These are phyloP conservation scores for Cyanodermella asteris DNA, from an alignment of 2,329 filamentous ascomycete species.

Conservation along the genomic window DNA sequence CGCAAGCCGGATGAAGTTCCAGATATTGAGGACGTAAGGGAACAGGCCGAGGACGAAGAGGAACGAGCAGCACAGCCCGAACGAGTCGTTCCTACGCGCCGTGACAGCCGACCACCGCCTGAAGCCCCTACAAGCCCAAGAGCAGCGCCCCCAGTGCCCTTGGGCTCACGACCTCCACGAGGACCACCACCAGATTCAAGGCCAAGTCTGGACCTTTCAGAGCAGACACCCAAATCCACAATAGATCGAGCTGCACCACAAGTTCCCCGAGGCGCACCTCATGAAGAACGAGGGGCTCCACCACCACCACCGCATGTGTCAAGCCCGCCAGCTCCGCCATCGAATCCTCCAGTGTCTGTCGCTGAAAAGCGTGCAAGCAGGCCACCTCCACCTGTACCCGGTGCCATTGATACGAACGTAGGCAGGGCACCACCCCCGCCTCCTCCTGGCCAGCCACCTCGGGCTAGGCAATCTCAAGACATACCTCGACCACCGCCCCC, in stretches of 20 bases:
- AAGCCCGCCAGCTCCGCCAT: conserved; percentile 13
- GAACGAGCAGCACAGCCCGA: conserved; percentile 23
- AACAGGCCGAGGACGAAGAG: conserved; percentile 13
- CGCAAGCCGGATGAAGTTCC: conserved; percentile 25
- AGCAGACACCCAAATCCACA: too few species aligned
- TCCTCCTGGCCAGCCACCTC: conserved; percentile 26
- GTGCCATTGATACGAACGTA: too few species aligned
- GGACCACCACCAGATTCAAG: conserved; percentile 15
- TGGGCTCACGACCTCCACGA: conserved; percentile 18
- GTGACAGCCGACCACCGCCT: too few species aligned
- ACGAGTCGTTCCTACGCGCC: too few species aligned
- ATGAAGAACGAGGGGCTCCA: too few species aligned
- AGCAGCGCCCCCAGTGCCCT: conserved; percentile 20
- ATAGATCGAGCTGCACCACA: too few species aligned
- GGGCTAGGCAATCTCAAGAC: conserved; percentile 20
- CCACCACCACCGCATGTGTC: conserved; percentile 13
- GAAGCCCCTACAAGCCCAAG: too few species aligned
- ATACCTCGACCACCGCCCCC: conserved; percentile 26
- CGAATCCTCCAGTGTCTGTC: conserved; percentile 26
- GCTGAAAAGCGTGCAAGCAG: too few species aligned
- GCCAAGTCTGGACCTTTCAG: conserved; percentile 16
- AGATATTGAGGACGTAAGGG: conserved; percentile 20
- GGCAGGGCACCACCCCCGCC: too few species aligned
- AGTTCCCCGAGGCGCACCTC: too few species aligned
- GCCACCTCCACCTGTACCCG: conserved; percentile 17